Base-by-base conservation (phyloP, 345 rosid genomes). In the Syzygium grande region DNA sequence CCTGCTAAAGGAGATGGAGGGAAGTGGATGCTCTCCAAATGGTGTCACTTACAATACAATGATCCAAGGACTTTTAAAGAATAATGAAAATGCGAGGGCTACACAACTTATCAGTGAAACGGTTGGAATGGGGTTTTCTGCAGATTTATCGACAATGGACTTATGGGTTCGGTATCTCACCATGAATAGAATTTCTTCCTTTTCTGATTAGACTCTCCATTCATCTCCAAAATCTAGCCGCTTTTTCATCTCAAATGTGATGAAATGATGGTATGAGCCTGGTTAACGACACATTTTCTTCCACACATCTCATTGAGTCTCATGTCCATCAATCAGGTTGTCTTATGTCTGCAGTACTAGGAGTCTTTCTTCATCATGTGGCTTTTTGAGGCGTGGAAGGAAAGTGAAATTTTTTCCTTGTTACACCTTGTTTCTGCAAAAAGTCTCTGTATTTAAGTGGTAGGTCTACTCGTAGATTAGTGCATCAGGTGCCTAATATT, bases 1-100 rank as follows among this genome's bases (percentile, higher is more conserved):
- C 16, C 68, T 87, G 87, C 59, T 90, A 27, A 41, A 46, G 29
- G 85, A 90, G 79, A 90, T 90, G 92, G 85, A 84, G 56, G 84
- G 78, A n/a, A 87, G 34, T 49, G 87, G 86, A n/a, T 89, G 87
- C 53, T 56, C 80, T 4, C 92, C 90, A 10, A 9, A 89, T 84
- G 68, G 85, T 10, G 52, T 84, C 10, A 86, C 21, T n/a, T 89
- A 89, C 21, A 89, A 86, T 34, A 87, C 51, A 52, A n/a, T 89
- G 9, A 43, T 90, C 59, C 78, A 84, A 25, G 88, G 88, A 54
- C 73, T 85, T 38, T 88, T 88, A 53, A 46, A 29, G 29, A 86
- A 22, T 58, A 84, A 84, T 23, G 77, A 87, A 27, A 52, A 10
- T 17, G 0, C 11, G 22, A 59, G 41, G 52, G 90, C 89, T 14